Conservation (phyloP, 2,329 filamentous ascomycete species). For the Aspergillus pseudonomiae region DNA sequence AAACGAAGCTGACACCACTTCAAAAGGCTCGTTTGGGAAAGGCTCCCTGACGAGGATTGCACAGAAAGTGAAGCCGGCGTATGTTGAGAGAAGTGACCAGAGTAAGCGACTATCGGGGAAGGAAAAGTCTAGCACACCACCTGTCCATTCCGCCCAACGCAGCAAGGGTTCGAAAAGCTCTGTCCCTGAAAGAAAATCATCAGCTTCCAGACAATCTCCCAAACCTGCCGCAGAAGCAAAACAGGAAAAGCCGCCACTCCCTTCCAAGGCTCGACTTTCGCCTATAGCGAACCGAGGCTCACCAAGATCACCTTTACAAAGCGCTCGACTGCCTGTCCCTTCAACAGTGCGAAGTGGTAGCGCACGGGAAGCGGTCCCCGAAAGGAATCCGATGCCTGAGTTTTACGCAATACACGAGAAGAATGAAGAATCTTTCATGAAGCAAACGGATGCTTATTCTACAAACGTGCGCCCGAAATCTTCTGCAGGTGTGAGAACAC, state of each 20-base stretch:
- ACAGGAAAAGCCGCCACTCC: slow-evolving; percentile 11
- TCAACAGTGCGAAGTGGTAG: slow-evolving; percentile 22
- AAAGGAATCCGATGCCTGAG: slow-evolving; percentile 27
- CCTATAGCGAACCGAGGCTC: slow-evolving; percentile 33
- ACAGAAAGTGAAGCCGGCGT: slow-evolving; percentile 36
- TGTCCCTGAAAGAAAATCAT: slow-evolving; percentile 21
- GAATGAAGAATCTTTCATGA: slow-evolving; percentile 43
- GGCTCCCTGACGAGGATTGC: slow-evolving; percentile 36
- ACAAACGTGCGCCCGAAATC: slow-evolving; percentile 41
- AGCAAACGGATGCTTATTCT: slow-evolving; percentile 48
- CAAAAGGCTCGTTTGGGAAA: slow-evolving; percentile 30
- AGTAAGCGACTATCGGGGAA: slow-evolving; percentile 26
- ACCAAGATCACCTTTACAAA: slow-evolving; percentile 32
- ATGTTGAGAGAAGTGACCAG: slow-evolving; percentile 28
- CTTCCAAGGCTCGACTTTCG: slow-evolving; percentile 10
- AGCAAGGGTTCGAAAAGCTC: slow-evolving; percentile 26
- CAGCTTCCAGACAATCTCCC: slow-evolving; percentile 13
- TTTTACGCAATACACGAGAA: slow-evolving; percentile 43
- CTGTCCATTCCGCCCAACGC: slow-evolving; percentile 11
- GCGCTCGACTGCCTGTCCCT: slow-evolving; percentile 23
- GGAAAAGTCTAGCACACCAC: slow-evolving; percentile 16
- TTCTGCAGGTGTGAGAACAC: slow-evolving; percentile 40
- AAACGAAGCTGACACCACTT: slow-evolving; percentile 23
- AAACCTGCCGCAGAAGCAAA: slow-evolving; percentile 15
- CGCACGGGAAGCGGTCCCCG: slow-evolving; percentile 17